These are phyloP conservation scores for Xylaria castorea DNA, from an alignment of 495 filamentous ascomycete genomes.

Conservation along the genomic window DNA sequence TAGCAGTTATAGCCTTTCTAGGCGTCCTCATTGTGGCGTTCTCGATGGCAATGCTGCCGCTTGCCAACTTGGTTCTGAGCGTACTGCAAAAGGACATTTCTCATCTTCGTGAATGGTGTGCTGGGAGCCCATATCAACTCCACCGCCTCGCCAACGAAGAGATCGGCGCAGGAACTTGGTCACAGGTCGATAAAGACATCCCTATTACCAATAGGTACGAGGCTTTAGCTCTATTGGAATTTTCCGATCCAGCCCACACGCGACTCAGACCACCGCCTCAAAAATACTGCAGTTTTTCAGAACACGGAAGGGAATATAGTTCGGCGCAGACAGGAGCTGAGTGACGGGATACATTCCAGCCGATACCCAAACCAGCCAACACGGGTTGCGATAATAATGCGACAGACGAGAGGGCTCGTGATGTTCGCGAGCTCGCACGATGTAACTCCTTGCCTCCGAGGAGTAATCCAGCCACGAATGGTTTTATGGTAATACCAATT, in stretches of 20 bases:
- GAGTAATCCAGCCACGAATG: background rate
- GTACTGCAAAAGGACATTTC: background rate
- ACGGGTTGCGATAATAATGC: background rate
- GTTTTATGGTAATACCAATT: background rate
- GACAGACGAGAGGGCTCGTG: background rate
- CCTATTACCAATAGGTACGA: background rate
- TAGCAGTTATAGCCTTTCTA: background rate
- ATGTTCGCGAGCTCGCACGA: background rate
- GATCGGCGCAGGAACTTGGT: background rate
- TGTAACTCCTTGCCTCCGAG: background rate
- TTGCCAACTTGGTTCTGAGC: background rate
- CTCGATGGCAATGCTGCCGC: background rate
- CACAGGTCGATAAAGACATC: background rate
- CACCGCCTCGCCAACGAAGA: background rate
- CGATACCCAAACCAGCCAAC: background rate
- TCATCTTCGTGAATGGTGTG: background rate
- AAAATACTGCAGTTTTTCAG: background rate
- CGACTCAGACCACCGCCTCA: background rate
- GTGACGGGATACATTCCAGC: background rate
- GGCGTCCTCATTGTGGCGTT: background rate
- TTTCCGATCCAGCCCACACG: slow-evolving; percentile 7
- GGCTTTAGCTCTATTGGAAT: background rate
- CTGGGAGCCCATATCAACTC: background rate
- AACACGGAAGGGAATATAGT: background rate
- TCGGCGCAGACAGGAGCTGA: background rate